A percentile compares a stretch with the other conserved stretches of the same genome.
phyloP scores from a whole-genome alignment of 1,284 basidiomycete genomes.

The Cronartium quercuum region DNA sequence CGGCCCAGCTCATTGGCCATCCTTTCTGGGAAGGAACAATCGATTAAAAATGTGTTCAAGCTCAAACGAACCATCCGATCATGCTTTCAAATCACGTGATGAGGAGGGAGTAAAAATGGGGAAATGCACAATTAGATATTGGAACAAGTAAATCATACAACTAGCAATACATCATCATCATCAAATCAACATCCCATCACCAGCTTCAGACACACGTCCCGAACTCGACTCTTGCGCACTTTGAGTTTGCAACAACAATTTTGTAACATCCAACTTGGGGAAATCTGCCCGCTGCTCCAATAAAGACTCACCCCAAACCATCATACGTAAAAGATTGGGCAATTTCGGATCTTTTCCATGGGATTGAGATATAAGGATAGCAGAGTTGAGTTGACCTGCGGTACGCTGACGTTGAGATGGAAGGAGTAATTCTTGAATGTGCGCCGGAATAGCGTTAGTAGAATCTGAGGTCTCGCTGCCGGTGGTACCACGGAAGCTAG shows the following conservation, averaged over 20 bases:
- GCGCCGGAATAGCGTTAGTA: constrained; percentile 47
- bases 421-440: constrained; percentile 59
- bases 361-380: constrained; percentile 82
- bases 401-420: constrained; percentile 84
- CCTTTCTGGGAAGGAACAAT: too few relatives aligned
- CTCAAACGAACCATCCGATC: too few relatives aligned
- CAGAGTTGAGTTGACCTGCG: constrained; percentile 82
- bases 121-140: too few relatives aligned
- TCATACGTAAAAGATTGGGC: constrained; percentile 71
- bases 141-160: neutral
- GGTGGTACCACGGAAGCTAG: constrained; percentile 45
- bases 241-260: constrained; percentile 10
- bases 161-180: neutral
- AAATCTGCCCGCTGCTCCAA: constrained; percentile 53
- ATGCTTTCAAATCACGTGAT: too few relatives aligned
- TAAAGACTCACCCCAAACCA: constrained; percentile 80
- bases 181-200: neutral
- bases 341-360: constrained; percentile 89
- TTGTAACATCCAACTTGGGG: constrained; percentile 40
- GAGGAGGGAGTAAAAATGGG: too few relatives aligned
- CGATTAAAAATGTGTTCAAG: too few relatives aligned
- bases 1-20: too few relatives aligned
- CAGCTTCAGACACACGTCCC: neutral
- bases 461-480: constrained; percentile 63
- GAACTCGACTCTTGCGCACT: neutral